These are phyloP conservation scores for Chytriomyces sp. DNA, from an alignment of 192 early-diverging fungal genomes.

Conservation along the genomic window DNA sequence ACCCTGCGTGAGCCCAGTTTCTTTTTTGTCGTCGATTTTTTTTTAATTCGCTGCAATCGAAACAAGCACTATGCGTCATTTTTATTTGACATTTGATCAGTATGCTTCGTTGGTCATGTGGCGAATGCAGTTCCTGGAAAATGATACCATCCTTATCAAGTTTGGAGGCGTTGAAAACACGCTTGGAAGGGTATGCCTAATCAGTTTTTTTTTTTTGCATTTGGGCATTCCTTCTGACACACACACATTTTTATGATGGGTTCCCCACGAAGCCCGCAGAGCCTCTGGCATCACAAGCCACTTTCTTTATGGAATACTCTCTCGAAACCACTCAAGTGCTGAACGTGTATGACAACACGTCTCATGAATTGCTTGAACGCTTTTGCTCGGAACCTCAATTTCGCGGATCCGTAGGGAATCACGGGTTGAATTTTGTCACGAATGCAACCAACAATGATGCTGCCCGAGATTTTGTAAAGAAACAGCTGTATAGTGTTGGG, in stretches of 20 bases:
- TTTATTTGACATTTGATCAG: conserved; percentile 66
- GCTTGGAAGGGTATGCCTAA: conserved; percentile 50
- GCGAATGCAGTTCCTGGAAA: conserved; percentile 72
- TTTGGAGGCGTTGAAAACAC: conserved; percentile 64
- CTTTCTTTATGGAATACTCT: conserved; percentile 75
- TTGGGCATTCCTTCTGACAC: too few species aligned
- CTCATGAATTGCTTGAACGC: conserved; percentile 62
- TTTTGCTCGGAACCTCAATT: conserved; percentile 57
- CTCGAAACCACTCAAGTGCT: conserved; percentile 58
- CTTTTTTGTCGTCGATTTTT: not conserved
- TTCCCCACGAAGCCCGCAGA: too few species aligned
- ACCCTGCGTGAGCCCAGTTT: conserved; percentile 37
- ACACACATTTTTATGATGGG: too few species aligned
- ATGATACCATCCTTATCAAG: conserved; percentile 67
- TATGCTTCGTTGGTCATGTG: conserved; percentile 69
- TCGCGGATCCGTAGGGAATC: conserved; percentile 39
- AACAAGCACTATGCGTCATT: conserved; percentile 52
- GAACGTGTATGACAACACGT: conserved; percentile 70
- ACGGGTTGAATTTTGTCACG: conserved; percentile 31
- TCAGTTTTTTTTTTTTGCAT: not conserved
- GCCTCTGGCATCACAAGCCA: conserved; percentile 38
- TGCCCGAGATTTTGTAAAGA: conserved; percentile 61
- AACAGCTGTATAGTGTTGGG: conserved; percentile 60
- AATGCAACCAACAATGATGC: conserved; percentile 61
- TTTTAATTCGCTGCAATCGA: conserved; percentile 4